Evolutionary conservation across 768 basidiomycete species (phyloP).

Genomic region (Boletus edulis): DNA sequence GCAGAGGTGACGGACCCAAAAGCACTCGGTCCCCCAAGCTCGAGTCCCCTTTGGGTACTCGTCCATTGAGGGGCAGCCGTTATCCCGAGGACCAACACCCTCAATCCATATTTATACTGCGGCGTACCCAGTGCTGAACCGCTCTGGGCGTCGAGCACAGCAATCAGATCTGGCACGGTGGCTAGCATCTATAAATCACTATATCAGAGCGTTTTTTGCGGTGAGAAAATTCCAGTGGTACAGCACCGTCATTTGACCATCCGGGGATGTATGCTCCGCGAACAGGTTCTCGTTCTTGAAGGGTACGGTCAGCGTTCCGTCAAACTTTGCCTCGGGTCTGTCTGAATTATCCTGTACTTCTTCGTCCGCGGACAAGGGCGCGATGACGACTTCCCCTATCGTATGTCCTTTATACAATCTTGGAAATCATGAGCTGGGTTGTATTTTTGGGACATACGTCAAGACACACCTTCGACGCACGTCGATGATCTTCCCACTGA

Average conservation of each 20-base stretch:
- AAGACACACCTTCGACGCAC: constrained; percentile 36
- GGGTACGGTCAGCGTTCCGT: constrained; percentile 44
- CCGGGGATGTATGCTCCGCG: constrained; percentile 38
- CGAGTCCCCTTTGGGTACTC: constrained; percentile 45
- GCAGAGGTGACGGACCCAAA: constrained; percentile 42
- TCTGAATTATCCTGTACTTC: constrained; percentile 26
- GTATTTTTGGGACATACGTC: neutral
- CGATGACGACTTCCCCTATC: constrained; percentile 37
- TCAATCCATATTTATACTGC: constrained; percentile 57
- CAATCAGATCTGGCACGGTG: constrained; percentile 64
- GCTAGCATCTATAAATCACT: constrained; percentile 40
- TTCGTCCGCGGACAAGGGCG: constrained; percentile 26
- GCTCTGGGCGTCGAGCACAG: constrained; percentile 59
- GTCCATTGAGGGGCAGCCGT: constrained; percentile 57
- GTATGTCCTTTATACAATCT: constrained; percentile 39
- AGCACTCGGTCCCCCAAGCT: constrained; percentile 49
- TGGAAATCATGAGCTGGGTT: neutral
- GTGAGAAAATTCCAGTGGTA: neutral
- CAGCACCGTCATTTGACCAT: constrained; percentile 25
- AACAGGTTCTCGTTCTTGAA: constrained; percentile 65
- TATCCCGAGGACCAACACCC: constrained; percentile 51
- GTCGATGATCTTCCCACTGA: constrained; percentile 59
- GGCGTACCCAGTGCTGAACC: constrained; percentile 63
- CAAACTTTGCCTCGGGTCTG: constrained; percentile 19
- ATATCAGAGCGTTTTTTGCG: neutral